Base-by-base conservation (phyloP, 768 basidiomycete genomes). In the Ramaria rubella region DNA sequence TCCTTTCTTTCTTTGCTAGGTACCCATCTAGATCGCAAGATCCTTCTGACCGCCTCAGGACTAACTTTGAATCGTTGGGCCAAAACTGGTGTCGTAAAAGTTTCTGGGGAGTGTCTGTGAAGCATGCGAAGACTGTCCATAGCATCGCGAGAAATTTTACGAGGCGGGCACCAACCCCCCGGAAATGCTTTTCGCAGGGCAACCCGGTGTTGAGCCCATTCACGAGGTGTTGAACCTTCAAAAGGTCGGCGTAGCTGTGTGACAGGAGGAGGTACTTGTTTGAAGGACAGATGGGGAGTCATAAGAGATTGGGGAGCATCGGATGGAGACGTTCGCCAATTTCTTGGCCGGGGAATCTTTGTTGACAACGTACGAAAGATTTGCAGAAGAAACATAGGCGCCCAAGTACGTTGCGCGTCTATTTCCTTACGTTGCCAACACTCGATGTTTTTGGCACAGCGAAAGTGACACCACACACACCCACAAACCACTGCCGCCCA, bases 111-210 rank as follows among this genome's bases (percentile, higher is more conserved):
- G 44, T 82, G 67, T 38, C 70, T 69, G 66, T 90, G 79, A 55
- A 93, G 74, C 45, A 81, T 75, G 36, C 86, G 81, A 58, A 94
- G 69, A 15, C 85, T 83, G 60, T 86, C 84, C 90, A 93, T 93
- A 33, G 90, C 89, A 63, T 87, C 85, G 54, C 87, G 79, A 14
- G 88, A 88, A 52, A 94, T 67, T 66, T 89, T 90, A 63, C 82
- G 83, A 56, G 86, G 85, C 24, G 91, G 91, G 49, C 75, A 73
- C 90, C 90, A 94, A 17, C 85, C 85, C 9, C 71, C 68, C 26
- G 85, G 85, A 64, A 86, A 87, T 3, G 68, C 63, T 60, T 78
- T 72, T 55, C 75, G 77, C 58, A 87, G 73, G 11, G 70, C 63
- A 43, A 71, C 67, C 42, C 81, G 78, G 68, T 87, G 83, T 21